Evolutionary conservation across 2,329 filamentous ascomycete genomes (phyloP), one percentile per base, ranked within the genome.

Genomic region (Fusarium oligoseptatum): DNA sequence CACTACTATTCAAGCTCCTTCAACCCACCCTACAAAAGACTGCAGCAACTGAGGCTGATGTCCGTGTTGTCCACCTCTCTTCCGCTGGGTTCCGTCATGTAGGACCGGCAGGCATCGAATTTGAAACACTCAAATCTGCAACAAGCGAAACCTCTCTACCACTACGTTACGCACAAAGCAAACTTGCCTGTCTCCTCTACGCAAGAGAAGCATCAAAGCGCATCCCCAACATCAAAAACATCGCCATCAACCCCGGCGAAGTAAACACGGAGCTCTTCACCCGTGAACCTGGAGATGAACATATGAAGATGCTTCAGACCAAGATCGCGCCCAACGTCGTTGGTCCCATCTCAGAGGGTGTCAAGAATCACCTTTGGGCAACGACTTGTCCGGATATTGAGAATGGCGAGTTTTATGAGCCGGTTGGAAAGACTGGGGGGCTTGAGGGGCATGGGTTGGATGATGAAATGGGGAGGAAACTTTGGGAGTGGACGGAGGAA

Each of bases 401-500:
- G 10, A 58, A 39, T 4, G 34, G 55, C 3, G 55, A 39, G 34
- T 58, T 58, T 15, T 58, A 58, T 58, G 55, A 58, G 34, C 34
- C 55, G 3, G 55, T 58, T 22, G 55, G 55, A 4, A 58, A 58
- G 22, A 39, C 15, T n/a, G 55, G 55, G 3, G 55, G 55, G 8
- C 55, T 58, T 5, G 55, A 58, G 20, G 55, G 55, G 6, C 55
- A 58, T 37, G 55, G 55, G 9, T 12, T 58, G 55, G 34, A 58
- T 58, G 55, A 58, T 39, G 55, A 14, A 6, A 58, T 58, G 55
- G 55, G 15, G 34, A 58, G 2, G 55, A 58, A 14, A 15, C 55
- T 58, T 37, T 58, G 55, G 55, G 34, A 58, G 55, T 58, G 55
- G 55, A 58, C 55, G 4, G 55, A 58, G 14, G 55, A 58, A 37